Conservation (phyloP, 1,139 yeast genomes). For the Blastobotrys petasosporus region DNA sequence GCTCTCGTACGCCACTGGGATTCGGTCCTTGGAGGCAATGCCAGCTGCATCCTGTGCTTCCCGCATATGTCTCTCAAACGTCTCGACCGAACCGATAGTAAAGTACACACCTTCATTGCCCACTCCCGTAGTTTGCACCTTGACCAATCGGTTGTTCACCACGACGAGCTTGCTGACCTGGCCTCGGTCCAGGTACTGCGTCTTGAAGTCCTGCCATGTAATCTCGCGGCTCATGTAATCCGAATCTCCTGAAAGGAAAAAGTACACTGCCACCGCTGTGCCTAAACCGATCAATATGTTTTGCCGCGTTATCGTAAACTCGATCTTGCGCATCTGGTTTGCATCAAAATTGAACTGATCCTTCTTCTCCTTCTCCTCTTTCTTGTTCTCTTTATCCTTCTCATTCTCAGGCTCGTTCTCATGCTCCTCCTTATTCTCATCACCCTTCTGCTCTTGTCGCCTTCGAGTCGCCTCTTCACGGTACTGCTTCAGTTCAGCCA, state of each 20-base stretch:
- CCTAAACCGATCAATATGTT: constrained; percentile 30
- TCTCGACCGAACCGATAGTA: constrained; percentile 85
- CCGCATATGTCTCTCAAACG: constrained; percentile 81
- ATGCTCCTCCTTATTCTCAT: constrained; percentile 23
- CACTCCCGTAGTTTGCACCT: constrained; percentile 29
- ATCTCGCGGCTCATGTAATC: constrained; percentile 40
- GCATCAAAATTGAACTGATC: constrained; percentile 30
- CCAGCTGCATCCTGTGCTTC: constrained; percentile 64
- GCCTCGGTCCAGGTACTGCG: constrained; percentile 76
- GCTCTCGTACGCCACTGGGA: constrained; percentile 77
- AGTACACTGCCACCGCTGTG: constrained; percentile 19
- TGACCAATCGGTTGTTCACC: constrained; percentile 70
- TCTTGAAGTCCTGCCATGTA: constrained; percentile 88
- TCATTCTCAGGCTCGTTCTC: constrained; percentile 18
- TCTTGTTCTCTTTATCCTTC: constrained; percentile 13
- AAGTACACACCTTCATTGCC: constrained; percentile 44
- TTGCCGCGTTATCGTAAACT: constrained; percentile 26
- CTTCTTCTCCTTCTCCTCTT: constrained; percentile 28
- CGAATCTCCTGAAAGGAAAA: constrained; percentile 28
- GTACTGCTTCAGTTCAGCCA: constrained; percentile 15
- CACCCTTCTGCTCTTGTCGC: constrained; percentile 18
- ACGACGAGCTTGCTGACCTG: constrained; percentile 71
- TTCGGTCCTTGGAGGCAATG: constrained; percentile 57
- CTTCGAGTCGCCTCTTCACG: constrained; percentile 12
- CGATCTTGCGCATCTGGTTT: constrained; percentile 19